Evolutionary conservation across 768 basidiomycete species (phyloP).

Genomic region (Asterophora lycoperdoides): DNA sequence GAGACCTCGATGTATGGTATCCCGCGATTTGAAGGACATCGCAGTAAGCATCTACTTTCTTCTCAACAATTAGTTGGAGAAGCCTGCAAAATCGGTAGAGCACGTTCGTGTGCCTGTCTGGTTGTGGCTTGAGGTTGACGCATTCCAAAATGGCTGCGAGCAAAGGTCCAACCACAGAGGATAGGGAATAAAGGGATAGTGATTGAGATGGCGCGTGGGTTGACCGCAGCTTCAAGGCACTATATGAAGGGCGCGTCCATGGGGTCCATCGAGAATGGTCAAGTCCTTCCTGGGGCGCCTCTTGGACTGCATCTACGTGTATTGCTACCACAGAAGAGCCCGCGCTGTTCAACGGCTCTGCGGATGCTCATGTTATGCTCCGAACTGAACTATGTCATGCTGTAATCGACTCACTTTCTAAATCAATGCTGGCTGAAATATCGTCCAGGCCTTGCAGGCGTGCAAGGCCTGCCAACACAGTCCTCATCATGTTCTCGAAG

Average conservation of each 20-base stretch:
- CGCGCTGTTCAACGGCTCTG: conserved; percentile 15
- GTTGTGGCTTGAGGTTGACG: conserved; percentile 36
- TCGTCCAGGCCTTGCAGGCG: conserved; percentile 28
- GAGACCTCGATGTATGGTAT: conserved; percentile 53
- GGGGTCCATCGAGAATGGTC: conserved; percentile 22
- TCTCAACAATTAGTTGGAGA: conserved; percentile 45
- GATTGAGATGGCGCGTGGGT: conserved; percentile 56
- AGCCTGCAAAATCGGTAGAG: conserved; percentile 50
- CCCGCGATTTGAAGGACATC: conserved; percentile 73
- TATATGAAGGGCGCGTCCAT: conserved; percentile 21
- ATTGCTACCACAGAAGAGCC: conserved; percentile 49
- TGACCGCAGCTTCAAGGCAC: conserved; percentile 35
- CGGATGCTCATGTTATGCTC: neutral
- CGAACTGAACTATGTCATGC: neutral
- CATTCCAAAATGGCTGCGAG: conserved; percentile 58
- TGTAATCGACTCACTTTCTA: conserved; percentile 5
- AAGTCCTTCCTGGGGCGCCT: conserved; percentile 16
- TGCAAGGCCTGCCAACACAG: conserved; percentile 45
- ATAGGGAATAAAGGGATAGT: conserved; percentile 50
- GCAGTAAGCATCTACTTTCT: conserved; percentile 64
- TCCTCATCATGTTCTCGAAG: conserved; percentile 61
- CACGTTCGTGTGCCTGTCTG: conserved; percentile 30
- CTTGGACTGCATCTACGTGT: conserved; percentile 50
- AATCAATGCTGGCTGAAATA: conserved; percentile 1
- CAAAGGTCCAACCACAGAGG: conserved; percentile 60